Base-by-base conservation (phyloP, 2,329 filamentous ascomycete genomes). In the Cytospora paraplurivora region DNA sequence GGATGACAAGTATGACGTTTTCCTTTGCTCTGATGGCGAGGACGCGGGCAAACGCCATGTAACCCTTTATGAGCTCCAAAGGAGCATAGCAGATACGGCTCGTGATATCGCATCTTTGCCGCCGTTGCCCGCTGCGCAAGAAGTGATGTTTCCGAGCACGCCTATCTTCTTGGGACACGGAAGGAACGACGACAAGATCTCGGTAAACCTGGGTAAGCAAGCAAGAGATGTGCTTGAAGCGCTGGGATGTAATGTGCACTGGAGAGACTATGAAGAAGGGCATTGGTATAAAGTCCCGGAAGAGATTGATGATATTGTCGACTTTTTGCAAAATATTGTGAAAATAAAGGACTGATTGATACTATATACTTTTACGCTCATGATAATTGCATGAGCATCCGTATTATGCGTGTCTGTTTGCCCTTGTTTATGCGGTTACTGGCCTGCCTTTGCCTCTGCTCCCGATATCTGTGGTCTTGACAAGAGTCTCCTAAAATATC, bases 161-260 rank as follows among this genome's bases (percentile, higher is more conserved):
- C 79, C 81, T 0, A 68, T 82, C 0, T 79, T 84, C 44, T 69
- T 85, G 34, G 74, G 79, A 4, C 78, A 85, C 69, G 77, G 80
- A 3, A 67, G 67, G 11, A 67, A 77, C 33, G 78, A 83, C 66
- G 70, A 75, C 37, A 76, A 77, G 32, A 76, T 85, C 13, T 69
- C 75, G 17, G 52, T 61, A 32, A 19, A 49, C 4, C 38, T 56
- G 51, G 51, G 59, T 1, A 17, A 44, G 17, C 59, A 61, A 47
- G 59, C 59, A 27, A 61, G 51, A 55, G 38, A 38, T 37, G 32
- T 33, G 59, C 59, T 55, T 35, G n/a, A 61, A 50, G 50, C 32
- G 10, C 17, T 55, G 41, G 59, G 51, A 7, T 61, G 59, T 38
- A 61, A 50, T 10, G 59, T 55, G 37, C 13, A 37, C 59, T 61